Evolutionary conservation across 306 rosid genomes (phyloP).

Genomic region (Inga leiocalycina): DNA sequence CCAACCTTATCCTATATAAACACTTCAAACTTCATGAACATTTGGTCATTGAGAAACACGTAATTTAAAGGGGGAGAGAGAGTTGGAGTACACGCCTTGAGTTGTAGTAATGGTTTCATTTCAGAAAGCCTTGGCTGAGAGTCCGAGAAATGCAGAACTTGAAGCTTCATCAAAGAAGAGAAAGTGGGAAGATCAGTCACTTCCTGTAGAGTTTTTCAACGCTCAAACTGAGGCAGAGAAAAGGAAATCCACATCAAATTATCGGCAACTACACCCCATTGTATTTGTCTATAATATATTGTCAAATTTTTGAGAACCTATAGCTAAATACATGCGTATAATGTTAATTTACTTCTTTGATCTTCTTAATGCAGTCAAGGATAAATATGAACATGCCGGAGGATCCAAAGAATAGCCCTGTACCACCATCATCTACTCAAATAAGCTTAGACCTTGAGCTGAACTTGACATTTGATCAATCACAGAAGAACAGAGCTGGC

Average conservation of each 20-base stretch:
- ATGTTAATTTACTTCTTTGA: not conserved
- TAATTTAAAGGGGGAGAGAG: not conserved
- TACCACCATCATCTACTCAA: conserved; percentile 32
- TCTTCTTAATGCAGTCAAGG: conserved; percentile 59
- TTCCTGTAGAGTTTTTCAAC: conserved; percentile 40
- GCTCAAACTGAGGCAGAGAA: conserved; percentile 43
- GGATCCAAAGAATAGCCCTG: conserved; percentile 54
- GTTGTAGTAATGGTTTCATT: conserved; percentile 62
- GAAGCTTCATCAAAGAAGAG: conserved; percentile 66
- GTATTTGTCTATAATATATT: conserved; percentile 62
- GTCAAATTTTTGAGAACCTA: not conserved
- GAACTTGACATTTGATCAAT: conserved; percentile 63
- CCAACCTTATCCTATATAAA: conserved; percentile 61
- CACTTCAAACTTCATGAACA: conserved; percentile 37
- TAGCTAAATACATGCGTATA: not conserved
- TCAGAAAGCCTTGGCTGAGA: conserved; percentile 55
- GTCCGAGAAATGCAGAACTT: conserved; percentile 45
- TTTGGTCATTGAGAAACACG: conserved; percentile 25
- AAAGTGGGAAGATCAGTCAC: conserved; percentile 53
- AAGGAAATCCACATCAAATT: conserved; percentile 47
- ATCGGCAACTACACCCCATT: conserved; percentile 59
- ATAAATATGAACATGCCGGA: conserved; percentile 47
- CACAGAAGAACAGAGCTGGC: conserved; percentile 40
- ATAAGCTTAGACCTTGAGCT: conserved; percentile 84
- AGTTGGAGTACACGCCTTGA: not conserved